Percentiles rank a stretch among this genome's conserved stretches.
phyloP scores from a whole-genome alignment of 2,329 filamentous ascomycete genomes.

The Lasiodiplodia citricola region DNA sequence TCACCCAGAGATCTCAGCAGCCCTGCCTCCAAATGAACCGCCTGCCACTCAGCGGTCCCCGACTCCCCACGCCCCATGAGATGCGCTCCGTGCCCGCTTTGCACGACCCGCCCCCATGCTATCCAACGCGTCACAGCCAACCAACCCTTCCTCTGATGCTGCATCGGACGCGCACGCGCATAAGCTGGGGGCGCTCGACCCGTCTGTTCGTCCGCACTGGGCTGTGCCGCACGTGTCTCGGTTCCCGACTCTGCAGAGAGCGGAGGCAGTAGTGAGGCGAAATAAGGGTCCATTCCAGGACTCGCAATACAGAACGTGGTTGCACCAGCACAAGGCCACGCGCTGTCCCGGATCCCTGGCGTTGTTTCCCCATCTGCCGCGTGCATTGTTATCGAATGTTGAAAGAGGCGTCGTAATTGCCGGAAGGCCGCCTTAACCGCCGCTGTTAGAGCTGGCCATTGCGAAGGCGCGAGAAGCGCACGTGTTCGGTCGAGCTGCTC shows the following conservation, averaged over 20 bases:
- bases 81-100: not conserved
- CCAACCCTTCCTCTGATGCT: not conserved
- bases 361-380: not conserved
- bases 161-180: not conserved
- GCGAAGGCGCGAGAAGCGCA: not conserved
- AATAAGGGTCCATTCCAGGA: not conserved
- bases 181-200: not conserved
- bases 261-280: not conserved
- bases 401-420: constrained; percentile 11
- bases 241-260: too few species aligned
- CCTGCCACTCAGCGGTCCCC: not conserved
- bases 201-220: not conserved
- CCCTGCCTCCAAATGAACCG: not conserved
- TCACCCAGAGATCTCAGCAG: not conserved
- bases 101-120: not conserved
- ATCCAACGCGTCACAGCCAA: not conserved
- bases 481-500: not conserved
- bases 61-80: not conserved
- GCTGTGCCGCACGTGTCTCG: not conserved
- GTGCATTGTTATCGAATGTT: not conserved
- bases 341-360: not conserved
- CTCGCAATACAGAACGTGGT: not conserved
- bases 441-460: not conserved
- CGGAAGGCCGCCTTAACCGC: not conserved
- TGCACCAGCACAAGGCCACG: not conserved